These are phyloP conservation scores for Dioscorea alata DNA, from an alignment of 106 monocot species.

Conservation along the genomic window DNA sequence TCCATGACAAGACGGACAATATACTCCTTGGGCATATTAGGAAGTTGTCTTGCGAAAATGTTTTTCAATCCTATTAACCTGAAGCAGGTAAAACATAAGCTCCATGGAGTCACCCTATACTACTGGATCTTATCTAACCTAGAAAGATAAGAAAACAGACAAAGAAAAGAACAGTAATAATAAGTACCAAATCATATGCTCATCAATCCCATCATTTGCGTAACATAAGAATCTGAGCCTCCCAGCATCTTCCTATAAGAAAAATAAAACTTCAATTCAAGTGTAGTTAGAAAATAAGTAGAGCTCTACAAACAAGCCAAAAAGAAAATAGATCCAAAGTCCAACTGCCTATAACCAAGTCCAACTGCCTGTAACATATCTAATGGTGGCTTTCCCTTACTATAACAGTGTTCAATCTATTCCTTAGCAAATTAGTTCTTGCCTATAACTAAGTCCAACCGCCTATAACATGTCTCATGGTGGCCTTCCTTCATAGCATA, in stretches of 20 bases:
- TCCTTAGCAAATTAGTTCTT: too few relatives aligned
- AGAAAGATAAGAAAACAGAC: neutral
- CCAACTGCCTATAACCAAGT: too few relatives aligned
- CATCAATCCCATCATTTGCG: slow-evolving; percentile 93
- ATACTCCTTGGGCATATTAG: slow-evolving; percentile 99
- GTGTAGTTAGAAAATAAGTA: neutral
- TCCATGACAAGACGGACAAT: slow-evolving; percentile 99
- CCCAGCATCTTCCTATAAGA: slow-evolving; percentile 77
- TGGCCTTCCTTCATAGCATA: too few relatives aligned
- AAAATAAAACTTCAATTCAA: neutral
- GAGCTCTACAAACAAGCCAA: neutral
- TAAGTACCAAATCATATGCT: slow-evolving; percentile 96
- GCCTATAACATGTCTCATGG: too few relatives aligned
- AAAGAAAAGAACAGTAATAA: slow-evolving; percentile 8
- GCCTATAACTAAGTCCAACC: too few relatives aligned
- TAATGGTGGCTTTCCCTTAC: too few relatives aligned
- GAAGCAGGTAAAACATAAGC: neutral
- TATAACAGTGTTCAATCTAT: too few relatives aligned
- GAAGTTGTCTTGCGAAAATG: slow-evolving; percentile 95
- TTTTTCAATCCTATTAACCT: slow-evolving; percentile 99
- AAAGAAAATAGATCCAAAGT: too few relatives aligned
- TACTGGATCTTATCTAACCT: neutral
- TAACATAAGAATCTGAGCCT: slow-evolving; percentile 82
- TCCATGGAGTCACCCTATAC: neutral
- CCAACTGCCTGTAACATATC: too few relatives aligned